Evolutionary conservation across 495 filamentous ascomycete genomes (phyloP).

Genomic region (Penicillium cosmopolitanum): DNA sequence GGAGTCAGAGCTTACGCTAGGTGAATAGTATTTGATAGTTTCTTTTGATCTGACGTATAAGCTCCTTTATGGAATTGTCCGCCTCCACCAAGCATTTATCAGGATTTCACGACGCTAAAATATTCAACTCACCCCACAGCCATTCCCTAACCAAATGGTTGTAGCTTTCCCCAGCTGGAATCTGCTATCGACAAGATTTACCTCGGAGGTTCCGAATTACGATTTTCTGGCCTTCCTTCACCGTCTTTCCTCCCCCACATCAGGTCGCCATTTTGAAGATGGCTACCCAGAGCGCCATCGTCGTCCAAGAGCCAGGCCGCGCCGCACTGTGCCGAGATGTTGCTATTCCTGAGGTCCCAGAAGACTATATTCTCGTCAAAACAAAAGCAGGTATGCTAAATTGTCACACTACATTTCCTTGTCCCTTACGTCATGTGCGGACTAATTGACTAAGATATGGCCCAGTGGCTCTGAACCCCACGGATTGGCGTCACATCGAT

Average conservation of each 20-base stretch:
- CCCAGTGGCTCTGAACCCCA: slow-evolving; percentile 56
- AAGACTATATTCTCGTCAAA: slow-evolving; percentile 51
- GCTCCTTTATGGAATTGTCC: neutral
- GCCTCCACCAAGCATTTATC: neutral
- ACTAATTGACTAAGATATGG: slow-evolving; percentile 14
- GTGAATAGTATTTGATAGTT: neutral
- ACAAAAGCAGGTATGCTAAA: slow-evolving; percentile 33
- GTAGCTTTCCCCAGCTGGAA: neutral
- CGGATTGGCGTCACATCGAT: slow-evolving; percentile 58
- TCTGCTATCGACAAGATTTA: slow-evolving; percentile 9
- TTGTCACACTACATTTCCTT: neutral
- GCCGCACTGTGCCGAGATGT: slow-evolving; percentile 19
- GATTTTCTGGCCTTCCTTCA: slow-evolving; percentile 1
- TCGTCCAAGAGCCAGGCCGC: slow-evolving; percentile 19
- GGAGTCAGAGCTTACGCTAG: slow-evolving; percentile 1
- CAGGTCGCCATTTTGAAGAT: slow-evolving; percentile 4
- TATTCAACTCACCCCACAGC: neutral
- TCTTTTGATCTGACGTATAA: neutral
- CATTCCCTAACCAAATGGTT: neutral
- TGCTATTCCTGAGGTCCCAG: slow-evolving; percentile 33
- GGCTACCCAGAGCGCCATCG: slow-evolving; percentile 21
- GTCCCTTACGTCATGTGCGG: neutral
- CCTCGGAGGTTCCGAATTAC: neutral
- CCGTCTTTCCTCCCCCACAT: neutral
- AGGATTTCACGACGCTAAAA: slow-evolving; percentile 1